Conservation (phyloP, 768 basidiomycete genomes). For the Nidularia sp. region DNA sequence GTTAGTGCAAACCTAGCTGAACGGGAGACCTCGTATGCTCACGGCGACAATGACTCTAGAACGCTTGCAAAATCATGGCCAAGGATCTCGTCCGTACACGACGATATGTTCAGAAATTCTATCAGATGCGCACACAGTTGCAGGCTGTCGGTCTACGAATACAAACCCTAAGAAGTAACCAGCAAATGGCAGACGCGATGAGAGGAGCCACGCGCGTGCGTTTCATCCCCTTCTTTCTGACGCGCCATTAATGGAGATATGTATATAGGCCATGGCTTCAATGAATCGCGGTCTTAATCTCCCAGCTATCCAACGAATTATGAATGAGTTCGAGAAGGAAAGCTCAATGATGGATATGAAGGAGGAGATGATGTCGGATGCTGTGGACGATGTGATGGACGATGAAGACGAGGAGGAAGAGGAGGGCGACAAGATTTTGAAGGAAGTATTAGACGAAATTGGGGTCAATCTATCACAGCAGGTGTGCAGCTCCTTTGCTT, state of each 20-base stretch:
- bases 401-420: constrained; percentile 96
- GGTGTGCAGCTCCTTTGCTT: constrained; percentile 27
- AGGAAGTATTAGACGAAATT: constrained; percentile 95
- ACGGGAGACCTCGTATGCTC: not conserved
- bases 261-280: constrained; percentile 84
- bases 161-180: constrained; percentile 94
- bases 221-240: constrained; percentile 4
- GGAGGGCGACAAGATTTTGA: constrained; percentile 93
- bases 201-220: constrained; percentile 91
- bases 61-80: constrained; percentile 98
- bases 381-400: constrained; percentile 96
- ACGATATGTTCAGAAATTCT: constrained; percentile 95
- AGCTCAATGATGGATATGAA: constrained; percentile 99
- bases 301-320: constrained; percentile 91
- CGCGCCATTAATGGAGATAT: not conserved
- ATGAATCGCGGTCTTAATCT: constrained; percentile 98
- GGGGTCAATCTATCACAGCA: constrained; percentile 89
- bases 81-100: constrained; percentile 97
- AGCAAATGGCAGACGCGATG: constrained; percentile 99
- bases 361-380: constrained; percentile 99
- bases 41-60: constrained; percentile 40
- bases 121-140: constrained; percentile 97
- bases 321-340: constrained; percentile 98
- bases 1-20: constrained; percentile 35
- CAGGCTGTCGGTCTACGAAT: constrained; percentile 94